A percentile compares a stretch with the other conserved stretches of the same genome.
These are phyloP conservation scores for Symbiotaphrina buchneri DNA, from an alignment of 495 filamentous ascomycete species.

Conservation along the genomic window DNA sequence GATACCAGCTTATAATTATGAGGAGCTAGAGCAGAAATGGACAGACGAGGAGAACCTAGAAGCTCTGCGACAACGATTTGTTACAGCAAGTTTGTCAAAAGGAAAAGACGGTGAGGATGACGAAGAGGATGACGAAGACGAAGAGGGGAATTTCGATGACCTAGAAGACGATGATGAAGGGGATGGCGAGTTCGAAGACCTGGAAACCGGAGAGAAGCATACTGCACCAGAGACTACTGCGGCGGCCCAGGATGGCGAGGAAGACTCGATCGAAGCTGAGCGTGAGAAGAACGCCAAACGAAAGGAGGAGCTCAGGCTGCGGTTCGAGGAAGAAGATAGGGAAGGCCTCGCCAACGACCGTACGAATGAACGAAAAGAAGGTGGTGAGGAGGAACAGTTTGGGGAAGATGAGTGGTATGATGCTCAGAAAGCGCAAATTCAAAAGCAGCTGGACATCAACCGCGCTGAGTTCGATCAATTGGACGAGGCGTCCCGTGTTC, in stretches of 20 bases:
- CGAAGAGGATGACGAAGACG: conserved; percentile 7
- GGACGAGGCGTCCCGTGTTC: conserved; percentile 53
- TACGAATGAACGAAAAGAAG: conserved; percentile 38
- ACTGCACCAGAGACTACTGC: conserved; percentile 13
- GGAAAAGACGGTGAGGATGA: conserved; percentile 6
- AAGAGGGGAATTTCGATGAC: conserved; percentile 18
- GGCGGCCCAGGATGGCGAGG: conserved; percentile 12
- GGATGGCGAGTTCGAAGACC: conserved; percentile 75
- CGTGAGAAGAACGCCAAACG: conserved; percentile 72
- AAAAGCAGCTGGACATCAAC: conserved; percentile 91
- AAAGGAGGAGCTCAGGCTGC: conserved; percentile 83
- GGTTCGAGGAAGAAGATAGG: conserved; percentile 91
- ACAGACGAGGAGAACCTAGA: conserved; percentile 55
- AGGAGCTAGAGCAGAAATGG: conserved; percentile 68
- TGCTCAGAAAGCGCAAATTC: conserved; percentile 76
- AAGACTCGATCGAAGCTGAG: conserved; percentile 48
- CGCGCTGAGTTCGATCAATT: conserved; percentile 71
- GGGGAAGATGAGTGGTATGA: conserved; percentile 99
- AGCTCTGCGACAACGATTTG: conserved; percentile 46
- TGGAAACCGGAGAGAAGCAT: conserved; percentile 52
- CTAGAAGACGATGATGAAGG: conserved; percentile 40
- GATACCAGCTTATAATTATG: conserved; percentile 62
- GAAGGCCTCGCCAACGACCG: conserved; percentile 83
- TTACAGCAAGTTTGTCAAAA: conserved; percentile 31
- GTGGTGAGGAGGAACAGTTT: conserved; percentile 47